Evolutionary conservation across 1,284 basidiomycete genomes (phyloP).

Genomic region (Malassezia slooffiae): DNA sequence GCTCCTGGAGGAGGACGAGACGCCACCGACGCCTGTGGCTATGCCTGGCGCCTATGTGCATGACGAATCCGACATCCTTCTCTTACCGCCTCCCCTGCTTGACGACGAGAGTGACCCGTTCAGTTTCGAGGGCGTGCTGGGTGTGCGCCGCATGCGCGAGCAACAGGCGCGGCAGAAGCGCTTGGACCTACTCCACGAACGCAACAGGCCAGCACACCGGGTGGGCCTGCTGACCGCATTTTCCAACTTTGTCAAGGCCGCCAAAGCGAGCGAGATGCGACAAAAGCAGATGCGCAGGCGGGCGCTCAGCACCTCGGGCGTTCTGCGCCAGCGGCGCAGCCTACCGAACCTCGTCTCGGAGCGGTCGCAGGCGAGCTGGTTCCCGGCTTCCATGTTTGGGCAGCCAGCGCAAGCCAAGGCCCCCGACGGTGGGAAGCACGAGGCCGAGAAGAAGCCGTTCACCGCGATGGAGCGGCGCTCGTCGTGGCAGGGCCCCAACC

Average conservation of each 20-base stretch:
- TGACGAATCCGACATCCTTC: constrained; percentile 31
- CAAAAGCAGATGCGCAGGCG: too few relatives aligned
- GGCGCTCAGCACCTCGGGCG: too few relatives aligned
- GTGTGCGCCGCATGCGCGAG: constrained; percentile 36
- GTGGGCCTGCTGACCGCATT: constrained; percentile 35
- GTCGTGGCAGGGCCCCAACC: too few relatives aligned
- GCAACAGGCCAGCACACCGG: constrained; percentile 40
- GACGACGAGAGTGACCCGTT: constrained; percentile 31
- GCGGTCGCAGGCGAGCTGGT: too few relatives aligned
- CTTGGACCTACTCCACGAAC: constrained; percentile 26
- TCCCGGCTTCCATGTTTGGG: too few relatives aligned
- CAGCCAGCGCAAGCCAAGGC: too few relatives aligned
- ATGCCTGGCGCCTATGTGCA: constrained; percentile 41
- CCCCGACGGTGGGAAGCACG: too few relatives aligned
- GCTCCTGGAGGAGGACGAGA: constrained; percentile 14
- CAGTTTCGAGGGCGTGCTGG: constrained; percentile 35
- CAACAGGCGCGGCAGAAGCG: constrained; percentile 26
- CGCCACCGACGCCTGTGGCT: constrained; percentile 35
- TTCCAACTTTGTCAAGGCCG: constrained; percentile 41
- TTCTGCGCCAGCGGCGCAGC: too few relatives aligned
- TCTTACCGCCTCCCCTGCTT: constrained; percentile 38
- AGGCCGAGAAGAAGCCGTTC: too few relatives aligned
- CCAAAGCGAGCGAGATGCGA: constrained; percentile 35
- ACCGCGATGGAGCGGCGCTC: too few relatives aligned
- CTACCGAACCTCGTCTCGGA: too few relatives aligned